Percentiles rank a stretch among this genome's conserved stretches.
Conservation (phyloP, 306 rosid species). For the Sophora flavescens region DNA sequence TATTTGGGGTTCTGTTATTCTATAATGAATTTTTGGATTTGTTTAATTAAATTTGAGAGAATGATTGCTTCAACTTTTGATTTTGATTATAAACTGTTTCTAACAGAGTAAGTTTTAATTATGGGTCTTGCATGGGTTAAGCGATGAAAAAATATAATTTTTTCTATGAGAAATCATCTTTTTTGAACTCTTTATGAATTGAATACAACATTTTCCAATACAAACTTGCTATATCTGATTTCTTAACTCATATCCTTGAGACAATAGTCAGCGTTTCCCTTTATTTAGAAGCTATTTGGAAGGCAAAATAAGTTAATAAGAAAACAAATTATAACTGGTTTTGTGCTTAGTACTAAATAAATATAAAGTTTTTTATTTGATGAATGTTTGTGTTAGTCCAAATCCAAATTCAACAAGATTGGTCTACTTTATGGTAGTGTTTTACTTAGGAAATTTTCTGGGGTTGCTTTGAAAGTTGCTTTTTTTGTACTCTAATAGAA, state of each 20-base stretch:
- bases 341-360: neutral
- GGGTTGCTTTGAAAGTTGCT: neutral
- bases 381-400: slow-evolving; percentile 18
- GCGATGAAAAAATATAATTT: too few relatives aligned
- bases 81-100: too few relatives aligned
- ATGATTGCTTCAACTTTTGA: too few relatives aligned
- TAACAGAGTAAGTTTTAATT: too few relatives aligned
- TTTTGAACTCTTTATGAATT: too few relatives aligned
- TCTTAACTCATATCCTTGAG: too few relatives aligned
- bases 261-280: too few relatives aligned
- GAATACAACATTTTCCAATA: too few relatives aligned
- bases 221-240: too few relatives aligned
- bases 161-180: too few relatives aligned
- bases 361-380: neutral
- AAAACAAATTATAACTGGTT: neutral
- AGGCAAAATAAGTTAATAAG: neutral
- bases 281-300: too few relatives aligned
- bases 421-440: slow-evolving; percentile 3
- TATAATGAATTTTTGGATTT: neutral
- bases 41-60: neutral
- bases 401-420: slow-evolving; percentile 23
- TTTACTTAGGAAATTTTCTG: neutral
- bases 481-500: slow-evolving; percentile 5
- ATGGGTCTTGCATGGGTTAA: too few relatives aligned
- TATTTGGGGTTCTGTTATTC: slow-evolving; percentile 11